phyloP scores from a whole-genome alignment of 2,329 filamentous ascomycete species.

The Ceratocystis eucalypticola region DNA sequence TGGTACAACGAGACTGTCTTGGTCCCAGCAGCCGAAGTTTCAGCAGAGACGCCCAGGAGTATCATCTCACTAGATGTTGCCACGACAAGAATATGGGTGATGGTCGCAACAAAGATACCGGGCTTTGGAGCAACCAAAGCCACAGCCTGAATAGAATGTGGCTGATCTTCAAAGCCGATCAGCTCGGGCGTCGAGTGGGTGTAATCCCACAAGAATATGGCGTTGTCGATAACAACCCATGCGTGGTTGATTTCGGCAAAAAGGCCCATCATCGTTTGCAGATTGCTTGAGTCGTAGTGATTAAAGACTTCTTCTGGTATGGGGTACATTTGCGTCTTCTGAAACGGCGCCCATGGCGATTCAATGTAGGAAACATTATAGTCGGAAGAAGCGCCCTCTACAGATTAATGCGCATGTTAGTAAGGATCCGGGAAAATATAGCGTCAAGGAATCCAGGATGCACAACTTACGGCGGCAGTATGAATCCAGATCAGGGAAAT shows the following conservation, averaged over 20 bases:
- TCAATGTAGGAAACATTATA: constrained; percentile 64
- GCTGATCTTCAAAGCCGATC: constrained; percentile 81
- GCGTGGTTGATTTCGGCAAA: constrained; percentile 92
- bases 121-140: constrained; percentile 72
- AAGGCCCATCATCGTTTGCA: constrained; percentile 85
- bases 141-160: constrained; percentile 79
- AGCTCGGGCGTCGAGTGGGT: constrained; percentile 82
- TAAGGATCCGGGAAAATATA: neutral
- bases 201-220: constrained; percentile 95
- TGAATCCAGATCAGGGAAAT: constrained; percentile 77
- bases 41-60: constrained; percentile 68
- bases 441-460: neutral
- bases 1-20: constrained; percentile 69
- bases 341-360: constrained; percentile 73
- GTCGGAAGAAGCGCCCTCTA: constrained; percentile 80
- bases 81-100: constrained; percentile 79
- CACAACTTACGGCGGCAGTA: constrained; percentile 67
- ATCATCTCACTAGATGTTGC: constrained; percentile 76
- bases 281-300: constrained; percentile 75
- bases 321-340: constrained; percentile 71
- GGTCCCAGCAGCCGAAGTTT: constrained; percentile 52
- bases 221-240: constrained; percentile 92
- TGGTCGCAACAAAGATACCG: constrained; percentile 74
- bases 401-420: constrained; percentile 24
- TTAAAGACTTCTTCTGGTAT: constrained; percentile 88